These are phyloP conservation scores for Stipa capillata DNA, from an alignment of 176 grass and related monocot species.

Conservation along the genomic window DNA sequence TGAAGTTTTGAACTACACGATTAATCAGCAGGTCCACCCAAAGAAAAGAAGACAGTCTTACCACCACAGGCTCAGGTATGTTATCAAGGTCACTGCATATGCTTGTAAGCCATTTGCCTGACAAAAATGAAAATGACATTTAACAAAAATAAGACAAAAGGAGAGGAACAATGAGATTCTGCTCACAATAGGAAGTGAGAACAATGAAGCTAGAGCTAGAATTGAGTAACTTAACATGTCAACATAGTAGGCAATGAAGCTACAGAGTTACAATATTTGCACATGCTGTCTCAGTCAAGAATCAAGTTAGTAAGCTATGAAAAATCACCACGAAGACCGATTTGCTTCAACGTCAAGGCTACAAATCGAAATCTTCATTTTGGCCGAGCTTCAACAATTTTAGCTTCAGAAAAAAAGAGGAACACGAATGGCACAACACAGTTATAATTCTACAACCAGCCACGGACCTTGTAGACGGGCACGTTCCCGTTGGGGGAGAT, in stretches of 20 bases:
- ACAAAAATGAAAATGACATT: not conserved
- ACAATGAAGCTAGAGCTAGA: not conserved
- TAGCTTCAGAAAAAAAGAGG: not conserved
- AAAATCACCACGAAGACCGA: not conserved
- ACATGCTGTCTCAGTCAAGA: not conserved
- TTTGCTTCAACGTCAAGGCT: not conserved
- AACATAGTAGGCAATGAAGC: not conserved
- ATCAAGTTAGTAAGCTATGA: not conserved
- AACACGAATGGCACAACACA: not conserved
- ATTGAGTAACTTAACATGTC: not conserved
- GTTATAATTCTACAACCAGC: not conserved
- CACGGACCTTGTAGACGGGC: slow-evolving; percentile 89
- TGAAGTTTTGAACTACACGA: not conserved
- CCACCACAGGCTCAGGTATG: slow-evolving; percentile 91
- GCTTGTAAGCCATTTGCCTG: slow-evolving; percentile 97
- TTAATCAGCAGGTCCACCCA: not conserved
- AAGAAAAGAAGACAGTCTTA: slow-evolving; percentile 34
- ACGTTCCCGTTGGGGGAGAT: slow-evolving; percentile 65
- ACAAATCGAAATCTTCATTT: not conserved
- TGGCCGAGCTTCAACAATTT: not conserved
- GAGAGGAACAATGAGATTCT: not conserved
- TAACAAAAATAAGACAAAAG: not conserved
- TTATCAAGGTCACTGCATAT: slow-evolving; percentile 85
- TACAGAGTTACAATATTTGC: not conserved
- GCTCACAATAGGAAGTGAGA: not conserved